phyloP scores from a whole-genome alignment of 495 filamentous ascomycete genomes.

The Penicillium arizonense region DNA sequence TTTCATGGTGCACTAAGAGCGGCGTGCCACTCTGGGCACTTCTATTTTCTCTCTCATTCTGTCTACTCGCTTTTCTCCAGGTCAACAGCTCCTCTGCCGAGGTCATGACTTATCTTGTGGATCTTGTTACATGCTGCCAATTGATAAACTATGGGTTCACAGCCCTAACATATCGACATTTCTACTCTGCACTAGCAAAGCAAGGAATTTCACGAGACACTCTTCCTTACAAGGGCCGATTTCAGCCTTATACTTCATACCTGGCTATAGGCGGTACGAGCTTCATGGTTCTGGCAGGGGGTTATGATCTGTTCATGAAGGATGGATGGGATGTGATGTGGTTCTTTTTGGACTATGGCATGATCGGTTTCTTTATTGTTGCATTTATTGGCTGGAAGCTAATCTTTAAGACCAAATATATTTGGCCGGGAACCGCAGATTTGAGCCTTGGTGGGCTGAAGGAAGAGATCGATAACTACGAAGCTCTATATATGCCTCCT shows the following conservation, averaged over 20 bases:
- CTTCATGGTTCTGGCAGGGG: slow-evolving; percentile 45
- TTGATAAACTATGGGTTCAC: slow-evolving; percentile 35
- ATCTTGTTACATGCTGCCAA: slow-evolving; percentile 26
- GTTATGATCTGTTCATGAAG: slow-evolving; percentile 52
- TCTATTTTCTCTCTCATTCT: slow-evolving; percentile 34
- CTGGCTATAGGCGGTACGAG: slow-evolving; percentile 43
- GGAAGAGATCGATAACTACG: slow-evolving; percentile 23
- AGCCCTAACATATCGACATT: slow-evolving; percentile 55
- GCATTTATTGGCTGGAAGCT: slow-evolving; percentile 57
- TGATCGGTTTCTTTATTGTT: slow-evolving; percentile 48
- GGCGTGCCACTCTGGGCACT: slow-evolving; percentile 47
- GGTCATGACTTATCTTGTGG: slow-evolving; percentile 33
- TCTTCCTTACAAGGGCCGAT: slow-evolving; percentile 54
- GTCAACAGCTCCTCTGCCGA: slow-evolving; percentile 23
- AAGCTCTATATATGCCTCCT: slow-evolving; percentile 4
- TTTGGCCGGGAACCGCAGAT: slow-evolving; percentile 48
- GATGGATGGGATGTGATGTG: slow-evolving; percentile 37
- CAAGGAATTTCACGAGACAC: slow-evolving; percentile 52
- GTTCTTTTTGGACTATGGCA: slow-evolving; percentile 61
- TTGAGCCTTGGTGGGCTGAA: slow-evolving; percentile 48
- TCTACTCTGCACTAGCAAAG: slow-evolving; percentile 52
- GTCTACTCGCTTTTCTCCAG: slow-evolving; percentile 34
- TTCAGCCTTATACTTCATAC: slow-evolving; percentile 58
- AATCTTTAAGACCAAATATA: slow-evolving; percentile 47
- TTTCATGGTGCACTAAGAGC: slow-evolving; percentile 41